A percentile compares a stretch with the other conserved stretches of the same genome.
These are phyloP conservation scores for Calonectria naviculata DNA, from an alignment of 2,329 filamentous ascomycete species.

Conservation along the genomic window DNA sequence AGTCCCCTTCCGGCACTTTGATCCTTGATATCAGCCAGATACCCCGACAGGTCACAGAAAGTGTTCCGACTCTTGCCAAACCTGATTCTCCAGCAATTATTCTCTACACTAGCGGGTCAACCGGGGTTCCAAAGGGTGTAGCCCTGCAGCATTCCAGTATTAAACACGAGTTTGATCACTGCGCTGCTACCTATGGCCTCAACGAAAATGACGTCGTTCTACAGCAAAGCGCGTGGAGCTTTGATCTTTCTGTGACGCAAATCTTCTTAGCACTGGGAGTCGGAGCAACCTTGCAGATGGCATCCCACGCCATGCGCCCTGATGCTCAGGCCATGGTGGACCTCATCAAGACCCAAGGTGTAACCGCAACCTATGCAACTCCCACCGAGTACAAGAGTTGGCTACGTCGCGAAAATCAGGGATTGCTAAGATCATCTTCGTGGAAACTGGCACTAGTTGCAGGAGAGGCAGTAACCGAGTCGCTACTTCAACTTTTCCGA, in stretches of 20 bases:
- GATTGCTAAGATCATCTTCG: neutral
- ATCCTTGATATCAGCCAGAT: slow-evolving; percentile 2
- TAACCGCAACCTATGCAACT: slow-evolving; percentile 15
- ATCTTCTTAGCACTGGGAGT: slow-evolving; percentile 15
- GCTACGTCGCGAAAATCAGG: slow-evolving; percentile 7
- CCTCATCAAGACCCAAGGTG: slow-evolving; percentile 10
- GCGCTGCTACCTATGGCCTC: slow-evolving; percentile 6
- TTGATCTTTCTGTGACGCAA: slow-evolving; percentile 25
- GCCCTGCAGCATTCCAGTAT: neutral
- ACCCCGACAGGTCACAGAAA: neutral
- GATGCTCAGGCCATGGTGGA: slow-evolving; percentile 16
- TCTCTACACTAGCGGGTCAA: slow-evolving; percentile 25
- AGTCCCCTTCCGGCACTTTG: neutral
- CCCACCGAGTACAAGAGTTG: slow-evolving; percentile 22
- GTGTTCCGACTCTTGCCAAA: neutral
- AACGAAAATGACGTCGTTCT: slow-evolving; percentile 16
- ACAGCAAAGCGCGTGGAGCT: slow-evolving; percentile 26
- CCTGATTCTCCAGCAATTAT: slow-evolving; percentile 7
- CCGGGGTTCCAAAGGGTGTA: slow-evolving; percentile 16
- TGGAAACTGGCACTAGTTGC: slow-evolving; percentile 1
- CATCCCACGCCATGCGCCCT: neutral
- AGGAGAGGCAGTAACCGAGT: neutral
- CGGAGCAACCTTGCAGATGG: slow-evolving; percentile 15
- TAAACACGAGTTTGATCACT: neutral
- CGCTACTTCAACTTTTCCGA: neutral